phyloP scores from a whole-genome alignment of 2,329 filamentous ascomycete genomes.

The Lasiodiplodia theobromae region DNA sequence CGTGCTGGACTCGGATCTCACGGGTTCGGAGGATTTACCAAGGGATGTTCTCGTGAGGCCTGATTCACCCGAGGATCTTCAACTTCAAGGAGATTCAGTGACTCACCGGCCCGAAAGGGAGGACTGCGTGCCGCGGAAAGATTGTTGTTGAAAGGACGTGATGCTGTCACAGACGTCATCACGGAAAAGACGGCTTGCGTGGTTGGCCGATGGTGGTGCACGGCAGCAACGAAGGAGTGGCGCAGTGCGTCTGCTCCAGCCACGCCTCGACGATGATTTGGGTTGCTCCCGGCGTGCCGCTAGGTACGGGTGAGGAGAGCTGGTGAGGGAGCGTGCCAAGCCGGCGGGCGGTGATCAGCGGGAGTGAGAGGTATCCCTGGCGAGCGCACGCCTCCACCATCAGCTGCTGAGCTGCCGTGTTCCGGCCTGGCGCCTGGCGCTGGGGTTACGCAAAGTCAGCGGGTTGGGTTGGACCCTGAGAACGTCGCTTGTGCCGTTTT shows the following conservation, averaged over 20 bases:
- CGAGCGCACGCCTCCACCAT: not conserved
- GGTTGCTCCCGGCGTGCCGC: not conserved
- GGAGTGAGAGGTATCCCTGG: not conserved
- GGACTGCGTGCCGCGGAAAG: not conserved
- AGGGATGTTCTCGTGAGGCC: conserved; percentile 5
- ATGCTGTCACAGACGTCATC: conserved; percentile 2
- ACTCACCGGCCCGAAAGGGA: conserved; percentile 3
- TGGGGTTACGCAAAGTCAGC: conserved; percentile 2
- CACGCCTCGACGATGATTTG: not conserved
- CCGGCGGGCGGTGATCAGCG: not conserved
- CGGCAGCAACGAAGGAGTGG: not conserved
- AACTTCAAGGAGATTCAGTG: conserved; percentile 1
- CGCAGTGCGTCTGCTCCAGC: not conserved
- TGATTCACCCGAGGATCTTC: conserved; percentile 10
- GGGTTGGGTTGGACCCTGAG: conserved; percentile 9
- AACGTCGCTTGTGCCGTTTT: not conserved
- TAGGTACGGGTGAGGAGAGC: not conserved
- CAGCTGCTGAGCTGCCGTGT: conserved; percentile 3
- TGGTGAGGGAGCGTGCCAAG: conserved; percentile 13
- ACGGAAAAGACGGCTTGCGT: not conserved
- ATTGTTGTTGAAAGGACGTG: not conserved
- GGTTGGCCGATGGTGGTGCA: not conserved
- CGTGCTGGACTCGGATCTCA: conserved; percentile 5
- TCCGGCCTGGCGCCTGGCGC: not conserved
- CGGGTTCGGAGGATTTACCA: not conserved